Evolutionary conservation across 2,329 filamentous ascomycete species (phyloP).

Genomic region (Pyricularia grisea): DNA sequence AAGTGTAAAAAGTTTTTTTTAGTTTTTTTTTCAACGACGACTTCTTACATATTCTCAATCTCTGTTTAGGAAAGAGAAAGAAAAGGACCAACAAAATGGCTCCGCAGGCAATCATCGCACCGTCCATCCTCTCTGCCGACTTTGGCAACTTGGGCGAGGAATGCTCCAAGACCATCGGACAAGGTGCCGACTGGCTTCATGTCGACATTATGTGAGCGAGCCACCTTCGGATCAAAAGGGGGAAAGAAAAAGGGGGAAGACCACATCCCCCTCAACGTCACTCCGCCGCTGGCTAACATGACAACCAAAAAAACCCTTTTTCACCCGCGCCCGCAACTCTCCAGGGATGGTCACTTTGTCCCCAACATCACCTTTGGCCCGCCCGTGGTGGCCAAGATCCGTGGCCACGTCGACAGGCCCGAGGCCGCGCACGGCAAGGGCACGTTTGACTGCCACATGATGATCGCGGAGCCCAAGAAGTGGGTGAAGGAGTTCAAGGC

Average conservation of each 20-base stretch:
- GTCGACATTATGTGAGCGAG: slow-evolving; percentile 71
- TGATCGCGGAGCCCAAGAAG: slow-evolving; percentile 98
- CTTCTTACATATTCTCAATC: not conserved
- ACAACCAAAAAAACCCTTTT: not conserved
- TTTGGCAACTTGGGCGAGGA: slow-evolving; percentile 82
- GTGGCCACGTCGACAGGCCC: slow-evolving; percentile 68
- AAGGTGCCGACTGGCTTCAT: slow-evolving; percentile 88
- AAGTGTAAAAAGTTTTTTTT: not conserved
- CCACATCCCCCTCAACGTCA: not conserved
- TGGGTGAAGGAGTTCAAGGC: slow-evolving; percentile 95
- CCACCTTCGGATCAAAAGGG: slow-evolving; percentile 14
- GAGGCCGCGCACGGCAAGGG: slow-evolving; percentile 61
- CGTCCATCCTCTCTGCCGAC: slow-evolving; percentile 96
- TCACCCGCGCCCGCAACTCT: not conserved
- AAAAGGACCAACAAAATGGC: slow-evolving; percentile 51
- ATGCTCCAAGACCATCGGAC: slow-evolving; percentile 75
- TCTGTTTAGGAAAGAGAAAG: not conserved
- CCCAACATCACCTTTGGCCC: slow-evolving; percentile 97
- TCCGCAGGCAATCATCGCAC: slow-evolving; percentile 87
- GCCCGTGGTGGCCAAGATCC: slow-evolving; percentile 90
- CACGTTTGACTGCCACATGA: slow-evolving; percentile 99
- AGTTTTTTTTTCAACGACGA: no score
- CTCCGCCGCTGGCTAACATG: not conserved
- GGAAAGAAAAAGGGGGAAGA: not conserved
- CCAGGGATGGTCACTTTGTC: slow-evolving; percentile 92